phyloP scores from a whole-genome alignment of 306 rosid species.

The Dicorynia guianensis region DNA sequence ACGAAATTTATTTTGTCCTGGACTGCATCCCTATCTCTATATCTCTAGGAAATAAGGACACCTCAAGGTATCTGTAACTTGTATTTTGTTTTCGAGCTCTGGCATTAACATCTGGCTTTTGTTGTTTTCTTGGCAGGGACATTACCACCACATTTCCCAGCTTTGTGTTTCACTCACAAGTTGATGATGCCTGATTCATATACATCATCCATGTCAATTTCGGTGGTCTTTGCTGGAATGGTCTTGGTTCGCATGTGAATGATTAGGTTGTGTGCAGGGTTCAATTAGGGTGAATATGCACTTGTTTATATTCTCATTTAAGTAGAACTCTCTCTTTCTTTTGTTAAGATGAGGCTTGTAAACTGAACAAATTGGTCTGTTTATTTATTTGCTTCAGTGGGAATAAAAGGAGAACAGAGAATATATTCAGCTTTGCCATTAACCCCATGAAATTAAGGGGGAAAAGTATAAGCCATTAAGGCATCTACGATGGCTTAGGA shows the following conservation, averaged over 20 bases:
- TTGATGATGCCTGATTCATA: slow-evolving; percentile 58
- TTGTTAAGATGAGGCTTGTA: slow-evolving; percentile 26
- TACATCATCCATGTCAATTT: slow-evolving; percentile 25
- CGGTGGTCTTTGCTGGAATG: slow-evolving; percentile 32
- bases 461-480: slow-evolving; percentile 23
- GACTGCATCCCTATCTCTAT: slow-evolving; percentile 20
- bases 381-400: slow-evolving; percentile 45
- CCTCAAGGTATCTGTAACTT: background rate
- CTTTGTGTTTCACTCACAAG: slow-evolving; percentile 69
- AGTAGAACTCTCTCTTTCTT: slow-evolving; percentile 20
- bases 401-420: slow-evolving; percentile 44
- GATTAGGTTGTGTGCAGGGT: slow-evolving; percentile 38
- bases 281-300: slow-evolving; percentile 31
- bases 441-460: slow-evolving; percentile 32
- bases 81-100: background rate
- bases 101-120: slow-evolving; percentile 18
- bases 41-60: background rate
- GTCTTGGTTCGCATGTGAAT: slow-evolving; percentile 29
- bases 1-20: slow-evolving; percentile 21
- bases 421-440: slow-evolving; percentile 18
- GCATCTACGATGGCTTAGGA: slow-evolving; percentile 37
- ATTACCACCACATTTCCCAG: slow-evolving; percentile 78
- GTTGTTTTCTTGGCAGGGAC: slow-evolving; percentile 56
- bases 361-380: slow-evolving; percentile 43
- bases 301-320: slow-evolving; percentile 29